Percentiles rank a stretch among this genome's conserved stretches.
Evolutionary conservation across 2,329 filamentous ascomycete species (phyloP).

Genomic region (Ophiocordyceps sinensis): DNA sequence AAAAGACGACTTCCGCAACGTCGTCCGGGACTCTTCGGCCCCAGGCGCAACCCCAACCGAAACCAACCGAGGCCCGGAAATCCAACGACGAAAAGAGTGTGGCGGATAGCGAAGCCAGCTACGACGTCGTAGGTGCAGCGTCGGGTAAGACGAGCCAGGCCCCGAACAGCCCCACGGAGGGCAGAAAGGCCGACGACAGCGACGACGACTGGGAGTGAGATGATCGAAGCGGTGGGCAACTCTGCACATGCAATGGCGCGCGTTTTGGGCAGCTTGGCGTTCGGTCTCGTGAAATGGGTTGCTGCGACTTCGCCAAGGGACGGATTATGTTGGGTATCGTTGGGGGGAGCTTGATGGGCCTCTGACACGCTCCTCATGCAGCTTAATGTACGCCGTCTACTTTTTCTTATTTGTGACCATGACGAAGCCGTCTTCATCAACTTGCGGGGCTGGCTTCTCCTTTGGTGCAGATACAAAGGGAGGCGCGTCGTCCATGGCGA

Average conservation of each 20-base stretch:
- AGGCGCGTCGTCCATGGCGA: conserved; percentile 58
- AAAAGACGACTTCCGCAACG: conserved; percentile 32
- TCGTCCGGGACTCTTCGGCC: conserved; percentile 50
- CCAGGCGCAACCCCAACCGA: conserved; percentile 31
- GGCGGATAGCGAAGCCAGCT: conserved; percentile 87
- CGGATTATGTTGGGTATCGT: conserved; percentile 10
- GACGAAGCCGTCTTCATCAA: conserved; percentile 73
- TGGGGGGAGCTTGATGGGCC: conserved; percentile 2
- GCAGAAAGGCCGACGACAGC: conserved; percentile 32
- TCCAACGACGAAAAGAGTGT: conserved; percentile 85
- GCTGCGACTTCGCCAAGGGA: conserved; percentile 1
- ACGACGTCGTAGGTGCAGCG: conserved; percentile 74
- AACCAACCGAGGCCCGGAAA: conserved; percentile 50
- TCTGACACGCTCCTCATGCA: conserved; percentile 1
- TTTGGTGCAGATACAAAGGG: conserved; percentile 39
- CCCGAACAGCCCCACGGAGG: conserved; percentile 49
- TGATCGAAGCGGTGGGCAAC: background rate
- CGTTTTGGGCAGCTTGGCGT: conserved; percentile 16
- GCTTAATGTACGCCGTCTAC: conserved; percentile 17
- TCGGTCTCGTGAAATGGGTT: conserved; percentile 12
- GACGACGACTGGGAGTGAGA: conserved; percentile 9
- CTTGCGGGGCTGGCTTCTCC: conserved; percentile 53
- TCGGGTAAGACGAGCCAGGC: conserved; percentile 68
- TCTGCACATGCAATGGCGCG: conserved; percentile 2
- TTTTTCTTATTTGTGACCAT: conserved; percentile 58